Percentiles rank a stretch among this genome's conserved stretches.
Conservation (phyloP, 2,329 filamentous ascomycete species). For the Fusarium incarnatum region DNA sequence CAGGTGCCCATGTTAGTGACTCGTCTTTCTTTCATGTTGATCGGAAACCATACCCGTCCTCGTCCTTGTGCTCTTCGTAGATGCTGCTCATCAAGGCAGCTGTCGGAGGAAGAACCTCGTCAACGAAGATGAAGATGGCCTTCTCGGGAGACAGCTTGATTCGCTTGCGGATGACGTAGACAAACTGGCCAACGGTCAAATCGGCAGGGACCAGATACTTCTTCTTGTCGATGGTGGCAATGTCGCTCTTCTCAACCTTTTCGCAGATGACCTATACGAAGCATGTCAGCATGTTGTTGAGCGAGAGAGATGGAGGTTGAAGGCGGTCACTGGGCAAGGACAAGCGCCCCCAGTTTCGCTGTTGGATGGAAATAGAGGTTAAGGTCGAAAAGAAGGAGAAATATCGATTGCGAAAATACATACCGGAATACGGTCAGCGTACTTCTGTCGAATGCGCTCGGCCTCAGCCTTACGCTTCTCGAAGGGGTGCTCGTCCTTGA, state of each 20-base stretch:
- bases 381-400: neutral
- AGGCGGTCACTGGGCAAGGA: slow-evolving; percentile 39
- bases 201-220: slow-evolving; percentile 99
- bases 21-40: neutral
- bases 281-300: slow-evolving; percentile 82
- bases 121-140: slow-evolving; percentile 99
- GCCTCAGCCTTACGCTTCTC: slow-evolving; percentile 99
- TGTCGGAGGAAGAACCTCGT: slow-evolving; percentile 95
- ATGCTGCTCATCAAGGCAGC: slow-evolving; percentile 99
- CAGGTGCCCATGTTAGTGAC: slow-evolving; percentile 31
- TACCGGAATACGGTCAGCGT: slow-evolving; percentile 97
- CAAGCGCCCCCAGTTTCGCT: slow-evolving; percentile 8
- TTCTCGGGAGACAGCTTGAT: slow-evolving; percentile 99
- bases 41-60: slow-evolving; percentile 68
- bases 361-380: neutral
- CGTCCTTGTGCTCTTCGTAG: slow-evolving; percentile 98
- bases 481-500: slow-evolving; percentile 99
- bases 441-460: slow-evolving; percentile 99
- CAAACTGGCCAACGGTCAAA: slow-evolving; percentile 98
- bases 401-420: slow-evolving; percentile 55
- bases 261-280: slow-evolving; percentile 90
- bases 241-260: slow-evolving; percentile 99
- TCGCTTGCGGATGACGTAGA: slow-evolving; percentile 99
- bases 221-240: slow-evolving; percentile 99
- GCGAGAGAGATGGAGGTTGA: neutral